These are phyloP conservation scores for Larix sibirica DNA, from an alignment of 83 land plant species.

Conservation along the genomic window DNA sequence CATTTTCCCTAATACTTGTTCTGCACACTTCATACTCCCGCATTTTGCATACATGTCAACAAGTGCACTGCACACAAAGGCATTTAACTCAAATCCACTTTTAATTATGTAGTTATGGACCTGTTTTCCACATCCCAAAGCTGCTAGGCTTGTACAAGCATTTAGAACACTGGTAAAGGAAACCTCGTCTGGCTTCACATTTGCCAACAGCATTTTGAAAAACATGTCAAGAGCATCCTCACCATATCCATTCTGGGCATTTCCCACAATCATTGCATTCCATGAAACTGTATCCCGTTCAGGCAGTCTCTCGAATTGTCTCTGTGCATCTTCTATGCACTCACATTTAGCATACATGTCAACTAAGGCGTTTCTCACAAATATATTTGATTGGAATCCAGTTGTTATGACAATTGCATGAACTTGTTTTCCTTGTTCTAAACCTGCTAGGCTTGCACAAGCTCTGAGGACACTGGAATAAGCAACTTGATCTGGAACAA, in stretches of 20 bases:
- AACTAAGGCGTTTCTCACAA: background rate
- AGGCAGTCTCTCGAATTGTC: background rate
- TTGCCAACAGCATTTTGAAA: background rate
- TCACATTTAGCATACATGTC: background rate
- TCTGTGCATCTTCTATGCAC: background rate
- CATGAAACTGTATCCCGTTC: slow-evolving; percentile 1
- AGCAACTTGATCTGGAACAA: slow-evolving; percentile 17
- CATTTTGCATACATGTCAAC: background rate
- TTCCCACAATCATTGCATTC: background rate
- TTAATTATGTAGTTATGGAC: background rate
- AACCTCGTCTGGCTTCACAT: background rate
- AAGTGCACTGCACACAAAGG: background rate
- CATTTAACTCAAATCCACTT: background rate
- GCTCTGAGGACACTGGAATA: slow-evolving; percentile 23
- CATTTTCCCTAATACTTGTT: background rate
- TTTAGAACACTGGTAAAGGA: background rate
- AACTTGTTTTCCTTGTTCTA: slow-evolving; percentile 31
- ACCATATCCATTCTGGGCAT: background rate
- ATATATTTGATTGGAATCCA: slow-evolving; percentile 22
- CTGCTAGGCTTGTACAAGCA: background rate
- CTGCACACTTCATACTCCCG: background rate
- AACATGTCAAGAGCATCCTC: background rate
- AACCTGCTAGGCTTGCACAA: slow-evolving; percentile 22
- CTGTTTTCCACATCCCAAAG: background rate
- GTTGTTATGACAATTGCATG: slow-evolving; percentile 26